Conservation (phyloP, 176 grass and related monocot species). For the Oryza nivara region DNA sequence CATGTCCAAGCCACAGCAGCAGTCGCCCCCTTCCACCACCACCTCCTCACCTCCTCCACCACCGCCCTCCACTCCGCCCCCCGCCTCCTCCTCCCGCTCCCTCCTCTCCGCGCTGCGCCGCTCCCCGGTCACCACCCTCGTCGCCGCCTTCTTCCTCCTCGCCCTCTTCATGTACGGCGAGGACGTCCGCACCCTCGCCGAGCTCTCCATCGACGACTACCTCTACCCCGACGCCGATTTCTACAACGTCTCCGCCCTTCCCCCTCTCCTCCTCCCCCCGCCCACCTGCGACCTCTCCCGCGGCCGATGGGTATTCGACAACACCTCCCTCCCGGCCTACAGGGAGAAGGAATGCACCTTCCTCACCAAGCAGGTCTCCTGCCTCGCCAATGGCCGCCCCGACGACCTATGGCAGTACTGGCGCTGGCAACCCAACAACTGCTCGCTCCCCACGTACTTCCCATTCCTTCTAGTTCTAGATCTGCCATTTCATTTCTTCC, state of each 20-base stretch:
- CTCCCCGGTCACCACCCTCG: slow-evolving; percentile 52
- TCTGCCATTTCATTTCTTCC: slow-evolving; percentile 1
- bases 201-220: slow-evolving; percentile 75
- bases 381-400: slow-evolving; percentile 66
- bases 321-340: slow-evolving; percentile 59
- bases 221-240: slow-evolving; percentile 49
- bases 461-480: neutral
- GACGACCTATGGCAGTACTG: slow-evolving; percentile 78
- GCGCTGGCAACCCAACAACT: slow-evolving; percentile 73
- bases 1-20: slow-evolving; percentile 17
- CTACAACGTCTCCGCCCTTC: slow-evolving; percentile 30
- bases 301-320: slow-evolving; percentile 79
- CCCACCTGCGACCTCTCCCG: slow-evolving; percentile 63
- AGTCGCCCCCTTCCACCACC: neutral
- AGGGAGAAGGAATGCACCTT: slow-evolving; percentile 69
- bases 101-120: slow-evolving; percentile 42
- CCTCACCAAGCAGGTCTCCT: slow-evolving; percentile 75
- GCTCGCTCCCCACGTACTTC: slow-evolving; percentile 63
- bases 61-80: neutral
- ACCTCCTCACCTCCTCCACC: neutral
- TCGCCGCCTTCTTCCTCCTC: slow-evolving; percentile 56
- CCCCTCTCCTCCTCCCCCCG: slow-evolving; percentile 46
- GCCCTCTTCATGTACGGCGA: slow-evolving; percentile 72
- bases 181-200: slow-evolving; percentile 64
- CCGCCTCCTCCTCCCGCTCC: neutral